phyloP scores from a whole-genome alignment of 306 rosid genomes.

The Cicer chorassanicum region DNA sequence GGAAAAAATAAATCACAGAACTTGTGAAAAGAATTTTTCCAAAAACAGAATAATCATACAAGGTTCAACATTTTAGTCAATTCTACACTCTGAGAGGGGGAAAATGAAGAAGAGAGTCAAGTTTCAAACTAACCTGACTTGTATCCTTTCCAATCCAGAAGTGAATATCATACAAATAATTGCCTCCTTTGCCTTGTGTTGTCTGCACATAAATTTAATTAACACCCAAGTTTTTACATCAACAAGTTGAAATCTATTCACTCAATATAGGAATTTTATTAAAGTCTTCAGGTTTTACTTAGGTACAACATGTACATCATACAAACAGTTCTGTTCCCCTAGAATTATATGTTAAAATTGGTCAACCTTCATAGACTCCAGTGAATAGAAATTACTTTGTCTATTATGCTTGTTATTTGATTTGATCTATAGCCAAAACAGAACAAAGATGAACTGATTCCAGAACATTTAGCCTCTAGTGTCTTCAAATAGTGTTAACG shows the following conservation, averaged over 20 bases:
- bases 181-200: constrained; percentile 89
- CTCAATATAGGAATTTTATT: constrained; percentile 1
- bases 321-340: constrained; percentile 12
- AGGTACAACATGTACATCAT: background rate
- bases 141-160: constrained; percentile 99
- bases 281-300: background rate
- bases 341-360: constrained; percentile 23
- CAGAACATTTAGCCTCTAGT: constrained; percentile 33
- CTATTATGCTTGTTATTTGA: constrained; percentile 16
- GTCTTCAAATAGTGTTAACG: constrained; percentile 14
- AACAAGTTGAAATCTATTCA: constrained; percentile 25
- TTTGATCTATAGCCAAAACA: constrained; percentile 29
- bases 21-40: background rate
- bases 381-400: constrained; percentile 30
- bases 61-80: constrained; percentile 35
- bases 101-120: constrained; percentile 28
- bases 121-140: constrained; percentile 75
- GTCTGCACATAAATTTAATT: constrained; percentile 60
- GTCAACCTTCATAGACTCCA: constrained; percentile 5
- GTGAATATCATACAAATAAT: constrained; percentile 83
- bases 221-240: constrained; percentile 10
- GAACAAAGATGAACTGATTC: constrained; percentile 28
- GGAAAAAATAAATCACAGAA: constrained; percentile 8
- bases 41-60: background rate
- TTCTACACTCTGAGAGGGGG: constrained; percentile 9